These are phyloP conservation scores for Holtermannia corniformis DNA, from an alignment of 768 basidiomycete species.

Conservation along the genomic window DNA sequence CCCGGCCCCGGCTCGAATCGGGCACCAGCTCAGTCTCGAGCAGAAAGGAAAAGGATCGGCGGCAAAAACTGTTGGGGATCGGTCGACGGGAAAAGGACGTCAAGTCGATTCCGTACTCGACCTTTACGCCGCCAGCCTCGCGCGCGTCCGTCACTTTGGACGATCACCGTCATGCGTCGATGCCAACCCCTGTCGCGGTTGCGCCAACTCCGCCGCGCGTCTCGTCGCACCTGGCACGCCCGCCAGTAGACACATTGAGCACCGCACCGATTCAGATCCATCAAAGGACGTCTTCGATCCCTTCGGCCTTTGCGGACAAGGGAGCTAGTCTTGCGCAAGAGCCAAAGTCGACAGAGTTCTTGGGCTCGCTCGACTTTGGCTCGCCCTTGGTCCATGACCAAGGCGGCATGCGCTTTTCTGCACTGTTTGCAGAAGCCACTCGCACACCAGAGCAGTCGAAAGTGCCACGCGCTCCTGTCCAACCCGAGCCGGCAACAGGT, in stretches of 20 bases:
- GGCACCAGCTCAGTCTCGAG: not conserved
- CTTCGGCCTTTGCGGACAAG: not conserved
- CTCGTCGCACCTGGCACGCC: not conserved
- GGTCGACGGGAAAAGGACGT: not conserved
- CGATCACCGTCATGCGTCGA: not conserved
- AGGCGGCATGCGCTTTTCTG: not conserved
- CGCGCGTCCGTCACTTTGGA: not conserved
- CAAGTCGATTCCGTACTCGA: not conserved
- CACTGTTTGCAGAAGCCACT: not conserved
- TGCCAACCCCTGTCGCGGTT: no score
- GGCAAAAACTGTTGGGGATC: not conserved
- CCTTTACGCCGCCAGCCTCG: not conserved
- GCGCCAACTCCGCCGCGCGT: no score
- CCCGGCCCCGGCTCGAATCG: not conserved
- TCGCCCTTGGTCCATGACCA: not conserved
- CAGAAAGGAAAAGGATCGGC: not conserved
- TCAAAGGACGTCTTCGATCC: not conserved
- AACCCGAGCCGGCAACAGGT: no score
- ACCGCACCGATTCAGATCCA: not conserved
- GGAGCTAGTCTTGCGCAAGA: no score
- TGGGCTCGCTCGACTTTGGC: not conserved
- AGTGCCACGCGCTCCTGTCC: no score
- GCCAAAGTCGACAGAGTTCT: no score
- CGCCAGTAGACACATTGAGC: no score
- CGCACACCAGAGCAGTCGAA: no score